Evolutionary conservation across 1,284 basidiomycete genomes (phyloP).

Genomic region (Malassezia globosa): DNA sequence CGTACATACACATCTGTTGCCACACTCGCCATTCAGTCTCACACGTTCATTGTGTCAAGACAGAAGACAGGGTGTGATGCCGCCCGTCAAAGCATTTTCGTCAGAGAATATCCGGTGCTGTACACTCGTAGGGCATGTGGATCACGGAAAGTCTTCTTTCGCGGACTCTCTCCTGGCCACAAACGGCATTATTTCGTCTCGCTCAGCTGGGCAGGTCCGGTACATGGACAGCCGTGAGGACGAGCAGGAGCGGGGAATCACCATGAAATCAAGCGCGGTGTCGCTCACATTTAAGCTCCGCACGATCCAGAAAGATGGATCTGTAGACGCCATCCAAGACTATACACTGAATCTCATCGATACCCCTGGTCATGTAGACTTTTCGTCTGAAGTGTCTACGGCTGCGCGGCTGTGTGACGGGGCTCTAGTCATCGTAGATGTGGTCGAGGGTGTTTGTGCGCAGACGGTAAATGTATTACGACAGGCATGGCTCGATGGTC

Average conservation of each 20-base stretch:
- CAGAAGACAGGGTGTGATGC: neutral
- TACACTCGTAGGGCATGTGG: conserved; percentile 45
- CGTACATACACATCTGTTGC: too few relatives aligned
- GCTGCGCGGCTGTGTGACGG: conserved; percentile 89
- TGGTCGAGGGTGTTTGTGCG: conserved; percentile 95
- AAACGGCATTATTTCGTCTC: conserved; percentile 89
- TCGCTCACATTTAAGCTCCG: conserved; percentile 43
- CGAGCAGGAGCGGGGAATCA: conserved; percentile 94
- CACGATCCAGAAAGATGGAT: conserved; percentile 23
- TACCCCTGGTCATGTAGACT: conserved; percentile 97
- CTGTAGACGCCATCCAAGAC: conserved; percentile 48
- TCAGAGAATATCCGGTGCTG: conserved; percentile 43
- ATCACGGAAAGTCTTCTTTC: conserved; percentile 53
- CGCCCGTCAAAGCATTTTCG: conserved; percentile 25
- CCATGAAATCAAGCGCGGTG: conserved; percentile 92
- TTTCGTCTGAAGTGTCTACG: conserved; percentile 89
- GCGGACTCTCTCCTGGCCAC: conserved; percentile 91
- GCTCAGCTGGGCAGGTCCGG: conserved; percentile 90
- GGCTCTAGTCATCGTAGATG: conserved; percentile 90
- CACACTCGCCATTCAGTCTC: too few relatives aligned
- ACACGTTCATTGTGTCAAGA: neutral
- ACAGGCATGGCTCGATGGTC: conserved; percentile 82
- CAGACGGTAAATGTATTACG: conserved; percentile 90
- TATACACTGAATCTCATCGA: conserved; percentile 91
- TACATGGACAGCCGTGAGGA: conserved; percentile 93